phyloP scores from a whole-genome alignment of 2,329 filamentous ascomycete species.

The Diaporthe sp. region DNA sequence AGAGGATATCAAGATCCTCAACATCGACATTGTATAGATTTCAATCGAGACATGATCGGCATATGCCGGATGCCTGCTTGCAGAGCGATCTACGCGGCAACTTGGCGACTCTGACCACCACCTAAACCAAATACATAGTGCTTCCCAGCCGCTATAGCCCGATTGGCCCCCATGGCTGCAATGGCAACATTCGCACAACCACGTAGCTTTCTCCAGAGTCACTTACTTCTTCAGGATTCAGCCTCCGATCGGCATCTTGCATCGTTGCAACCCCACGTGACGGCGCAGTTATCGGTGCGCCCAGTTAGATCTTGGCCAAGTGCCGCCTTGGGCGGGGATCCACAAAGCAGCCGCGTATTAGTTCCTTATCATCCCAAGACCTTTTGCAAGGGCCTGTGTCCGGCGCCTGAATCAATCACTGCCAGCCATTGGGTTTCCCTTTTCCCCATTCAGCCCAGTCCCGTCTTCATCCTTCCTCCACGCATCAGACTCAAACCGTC shows the following conservation, averaged over 20 bases:
- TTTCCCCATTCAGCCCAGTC: conserved; percentile 13
- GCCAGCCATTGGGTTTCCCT: conserved; percentile 17
- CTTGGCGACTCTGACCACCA: neutral
- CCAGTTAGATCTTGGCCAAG: conserved; percentile 30
- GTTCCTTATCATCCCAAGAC: conserved; percentile 31
- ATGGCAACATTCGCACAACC: neutral
- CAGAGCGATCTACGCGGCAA: conserved; percentile 3
- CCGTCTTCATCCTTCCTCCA: conserved; percentile 21
- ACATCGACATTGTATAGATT: conserved; percentile 74
- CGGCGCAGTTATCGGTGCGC: conserved; percentile 23
- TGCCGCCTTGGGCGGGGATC: conserved; percentile 26
- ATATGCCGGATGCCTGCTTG: neutral
- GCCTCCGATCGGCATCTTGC: conserved; percentile 18
- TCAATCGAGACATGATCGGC: neutral
- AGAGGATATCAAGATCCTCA: conserved; percentile 97
- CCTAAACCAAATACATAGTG: neutral
- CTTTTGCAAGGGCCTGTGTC: conserved; percentile 27
- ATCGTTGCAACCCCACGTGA: conserved; percentile 31
- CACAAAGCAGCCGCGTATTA: conserved; percentile 32
- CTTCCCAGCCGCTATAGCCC: neutral
- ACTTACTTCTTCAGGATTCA: neutral
- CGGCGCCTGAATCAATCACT: conserved; percentile 33
- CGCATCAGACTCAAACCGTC: conserved; percentile 13
- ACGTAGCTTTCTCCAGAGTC: neutral
- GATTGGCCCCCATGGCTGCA: neutral